phyloP scores from a whole-genome alignment of 2,329 filamentous ascomycete species.

The Corniculantispora saksenae region DNA sequence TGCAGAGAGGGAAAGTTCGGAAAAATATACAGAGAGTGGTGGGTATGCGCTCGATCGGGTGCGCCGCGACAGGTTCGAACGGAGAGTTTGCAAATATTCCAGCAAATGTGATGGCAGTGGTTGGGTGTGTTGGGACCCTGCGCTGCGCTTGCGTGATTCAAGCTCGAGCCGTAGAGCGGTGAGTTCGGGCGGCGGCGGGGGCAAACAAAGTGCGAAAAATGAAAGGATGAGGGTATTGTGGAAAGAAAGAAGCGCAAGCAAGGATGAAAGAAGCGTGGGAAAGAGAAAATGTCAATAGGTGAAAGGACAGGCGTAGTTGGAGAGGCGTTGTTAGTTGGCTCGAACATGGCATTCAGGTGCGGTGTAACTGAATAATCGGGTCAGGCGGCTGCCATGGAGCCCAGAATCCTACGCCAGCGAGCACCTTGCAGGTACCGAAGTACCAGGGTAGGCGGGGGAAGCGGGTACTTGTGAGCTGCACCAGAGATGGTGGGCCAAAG shows the following conservation, averaged over 20 bases:
- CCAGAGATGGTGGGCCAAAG: background rate
- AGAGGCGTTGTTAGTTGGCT: background rate
- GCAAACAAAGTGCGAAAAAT: background rate
- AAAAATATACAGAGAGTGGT: background rate
- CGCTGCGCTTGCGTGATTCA: conserved; percentile 11
- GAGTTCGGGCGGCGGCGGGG: background rate
- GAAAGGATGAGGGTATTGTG: background rate
- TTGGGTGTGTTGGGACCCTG: background rate
- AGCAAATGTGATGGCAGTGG: background rate
- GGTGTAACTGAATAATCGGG: conserved; percentile 10
- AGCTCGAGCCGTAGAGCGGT: conserved; percentile 1
- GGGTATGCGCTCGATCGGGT: background rate
- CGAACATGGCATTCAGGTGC: background rate
- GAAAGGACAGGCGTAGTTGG: background rate
- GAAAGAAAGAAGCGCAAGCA: background rate
- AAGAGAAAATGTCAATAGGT: conserved; percentile 2
- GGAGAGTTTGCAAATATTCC: background rate
- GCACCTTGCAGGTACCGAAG: background rate
- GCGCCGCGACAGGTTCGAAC: background rate
- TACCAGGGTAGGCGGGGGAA: background rate
- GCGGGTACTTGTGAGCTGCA: background rate
- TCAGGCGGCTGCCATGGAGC: background rate
- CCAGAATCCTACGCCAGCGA: too few species aligned
- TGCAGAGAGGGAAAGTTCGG: background rate
- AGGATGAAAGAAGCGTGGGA: conserved; percentile 1